phyloP scores from a whole-genome alignment of 345 rosid genomes.

The Arabis alpina region DNA sequence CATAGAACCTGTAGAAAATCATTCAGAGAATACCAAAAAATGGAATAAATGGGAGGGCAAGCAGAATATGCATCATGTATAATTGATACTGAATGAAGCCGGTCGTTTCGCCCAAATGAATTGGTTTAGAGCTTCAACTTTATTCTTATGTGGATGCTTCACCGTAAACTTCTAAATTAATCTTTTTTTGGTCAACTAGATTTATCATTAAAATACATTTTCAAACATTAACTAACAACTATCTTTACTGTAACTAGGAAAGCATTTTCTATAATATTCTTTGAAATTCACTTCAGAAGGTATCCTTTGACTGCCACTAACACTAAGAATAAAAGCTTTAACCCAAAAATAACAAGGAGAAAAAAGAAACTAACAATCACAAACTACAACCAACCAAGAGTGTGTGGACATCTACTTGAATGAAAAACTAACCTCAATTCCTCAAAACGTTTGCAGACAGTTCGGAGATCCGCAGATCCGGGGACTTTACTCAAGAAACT shows the following conservation, averaged over 20 bases:
- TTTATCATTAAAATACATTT: conserved; percentile 1
- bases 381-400: conserved; percentile 20
- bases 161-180: too few species aligned
- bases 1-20: conserved; percentile 79
- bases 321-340: conserved; percentile 26
- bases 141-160: too few species aligned
- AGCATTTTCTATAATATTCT: neutral
- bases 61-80: too few species aligned
- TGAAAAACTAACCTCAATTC: conserved; percentile 72
- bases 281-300: neutral
- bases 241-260: conserved; percentile 2
- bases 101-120: too few species aligned
- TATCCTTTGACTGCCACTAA: neutral
- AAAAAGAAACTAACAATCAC: neutral
- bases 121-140: too few species aligned
- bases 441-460: conserved; percentile 97
- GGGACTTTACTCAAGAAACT: conserved; percentile 84
- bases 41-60: conserved; percentile 8
- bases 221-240: neutral
- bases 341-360: conserved; percentile 2
- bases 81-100: too few species aligned
- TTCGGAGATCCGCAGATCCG: conserved; percentile 87
- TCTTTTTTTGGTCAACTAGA: too few species aligned
- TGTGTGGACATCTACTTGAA: conserved; percentile 38
- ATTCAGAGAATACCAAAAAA: conserved; percentile 15